phyloP scores from a whole-genome alignment of 2,329 filamentous ascomycete genomes.

The Albophoma yamanashiensis region DNA sequence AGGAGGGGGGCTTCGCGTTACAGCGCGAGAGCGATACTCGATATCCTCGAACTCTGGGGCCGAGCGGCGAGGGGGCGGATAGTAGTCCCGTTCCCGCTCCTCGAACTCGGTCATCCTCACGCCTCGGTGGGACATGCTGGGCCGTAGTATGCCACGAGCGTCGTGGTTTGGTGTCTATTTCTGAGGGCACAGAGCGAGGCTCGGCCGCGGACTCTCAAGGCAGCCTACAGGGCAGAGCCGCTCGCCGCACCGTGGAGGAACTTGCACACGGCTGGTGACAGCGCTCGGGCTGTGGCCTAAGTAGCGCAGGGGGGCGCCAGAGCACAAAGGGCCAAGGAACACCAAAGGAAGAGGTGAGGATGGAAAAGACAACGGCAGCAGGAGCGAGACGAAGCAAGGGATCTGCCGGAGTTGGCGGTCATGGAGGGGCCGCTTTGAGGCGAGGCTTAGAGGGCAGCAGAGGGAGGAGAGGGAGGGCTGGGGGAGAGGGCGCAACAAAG shows the following conservation, averaged over 20 bases:
- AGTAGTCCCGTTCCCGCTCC: constrained; percentile 36
- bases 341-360: too few species aligned
- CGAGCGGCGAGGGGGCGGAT: constrained; percentile 23
- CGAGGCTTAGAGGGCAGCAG: neutral
- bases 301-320: neutral
- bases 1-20: constrained; percentile 16
- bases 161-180: neutral
- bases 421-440: neutral
- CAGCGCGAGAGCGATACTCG: constrained; percentile 14
- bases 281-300: neutral
- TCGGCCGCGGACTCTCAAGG: neutral
- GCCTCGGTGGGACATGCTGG: constrained; percentile 9
- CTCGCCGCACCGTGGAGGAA: neutral
- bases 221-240: neutral
- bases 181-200: neutral
- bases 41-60: constrained; percentile 12
- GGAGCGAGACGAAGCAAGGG: neutral
- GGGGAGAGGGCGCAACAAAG: neutral
- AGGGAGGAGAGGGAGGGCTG: neutral
- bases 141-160: neutral
- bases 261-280: neutral
- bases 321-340: neutral
- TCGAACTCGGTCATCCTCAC: constrained; percentile 27
- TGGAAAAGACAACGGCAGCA: neutral
- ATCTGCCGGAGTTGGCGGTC: neutral